Conservation (phyloP, 2,329 filamentous ascomycete species). For the Aspergillus sp. region DNA sequence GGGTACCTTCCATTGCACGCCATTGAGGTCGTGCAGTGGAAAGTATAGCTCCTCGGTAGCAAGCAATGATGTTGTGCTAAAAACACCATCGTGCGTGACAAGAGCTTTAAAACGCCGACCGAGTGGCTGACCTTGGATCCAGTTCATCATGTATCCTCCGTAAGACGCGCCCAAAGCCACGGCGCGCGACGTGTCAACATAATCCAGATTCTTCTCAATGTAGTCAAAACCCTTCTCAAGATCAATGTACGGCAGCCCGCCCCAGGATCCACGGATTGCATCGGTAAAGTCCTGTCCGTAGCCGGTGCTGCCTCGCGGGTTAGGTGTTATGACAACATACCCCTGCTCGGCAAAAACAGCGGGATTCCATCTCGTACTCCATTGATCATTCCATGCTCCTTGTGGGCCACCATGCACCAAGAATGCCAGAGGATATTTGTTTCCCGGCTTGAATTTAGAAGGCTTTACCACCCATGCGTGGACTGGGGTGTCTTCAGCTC, state of each 20-base stretch:
- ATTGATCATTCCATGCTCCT: constrained; percentile 53
- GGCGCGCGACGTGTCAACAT: constrained; percentile 55
- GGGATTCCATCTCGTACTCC: constrained; percentile 56
- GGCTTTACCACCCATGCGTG: constrained; percentile 51
- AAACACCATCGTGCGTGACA: constrained; percentile 55
- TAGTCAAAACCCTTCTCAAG: constrained; percentile 55
- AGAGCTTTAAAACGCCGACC: constrained; percentile 58
- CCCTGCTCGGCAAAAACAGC: constrained; percentile 61
- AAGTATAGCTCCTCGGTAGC: constrained; percentile 58
- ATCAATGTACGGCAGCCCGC: constrained; percentile 56
- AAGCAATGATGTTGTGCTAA: constrained; percentile 46
- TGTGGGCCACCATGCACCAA: constrained; percentile 56
- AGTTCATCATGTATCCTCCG: constrained; percentile 63
- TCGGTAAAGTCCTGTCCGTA: constrained; percentile 58
- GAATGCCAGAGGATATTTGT: constrained; percentile 56
- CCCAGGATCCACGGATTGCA: constrained; percentile 54
- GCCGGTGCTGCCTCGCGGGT: constrained; percentile 58
- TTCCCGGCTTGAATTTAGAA: constrained; percentile 43
- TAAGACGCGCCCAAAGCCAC: constrained; percentile 56
- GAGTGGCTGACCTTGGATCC: constrained; percentile 56
- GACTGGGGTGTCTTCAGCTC: constrained; percentile 44
- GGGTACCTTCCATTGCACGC: constrained; percentile 50
- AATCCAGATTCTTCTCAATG: constrained; percentile 51
- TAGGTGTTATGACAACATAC: constrained; percentile 60
- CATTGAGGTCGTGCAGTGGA: constrained; percentile 53